phyloP scores from a whole-genome alignment of 768 basidiomycete species.

The Psilocybe sp. region DNA sequence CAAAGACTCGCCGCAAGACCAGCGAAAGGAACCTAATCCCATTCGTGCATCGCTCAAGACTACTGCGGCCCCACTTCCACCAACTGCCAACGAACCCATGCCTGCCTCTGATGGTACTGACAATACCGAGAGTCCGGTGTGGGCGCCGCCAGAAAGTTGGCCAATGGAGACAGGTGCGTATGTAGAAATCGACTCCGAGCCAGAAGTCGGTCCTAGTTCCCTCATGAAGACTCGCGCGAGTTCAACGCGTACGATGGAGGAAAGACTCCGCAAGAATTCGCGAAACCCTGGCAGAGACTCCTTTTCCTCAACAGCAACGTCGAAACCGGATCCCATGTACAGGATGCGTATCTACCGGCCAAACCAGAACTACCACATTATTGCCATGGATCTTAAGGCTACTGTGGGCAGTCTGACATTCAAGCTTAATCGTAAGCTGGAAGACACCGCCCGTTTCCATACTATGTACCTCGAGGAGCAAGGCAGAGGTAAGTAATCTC shows the following conservation, averaged over 20 bases:
- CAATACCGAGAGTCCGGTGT: slow-evolving; percentile 40
- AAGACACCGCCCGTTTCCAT: slow-evolving; percentile 56
- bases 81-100: no score
- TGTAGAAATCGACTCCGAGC: no score
- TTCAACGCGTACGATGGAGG: no score
- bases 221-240: no score
- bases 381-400: slow-evolving; percentile 57
- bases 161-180: no score
- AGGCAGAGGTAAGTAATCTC: slow-evolving; percentile 56
- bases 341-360: slow-evolving; percentile 76
- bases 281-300: not conserved
- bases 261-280: not conserved
- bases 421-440: slow-evolving; percentile 57
- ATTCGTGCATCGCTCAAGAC: slow-evolving; percentile 27
- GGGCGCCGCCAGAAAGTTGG: slow-evolving; percentile 59
- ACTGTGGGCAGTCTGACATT: slow-evolving; percentile 69
- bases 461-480: slow-evolving; percentile 73
- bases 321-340: slow-evolving; percentile 25
- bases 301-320: not conserved
- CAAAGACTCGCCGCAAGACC: slow-evolving; percentile 24
- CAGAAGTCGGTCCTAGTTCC: no score
- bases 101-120: slow-evolving; percentile 52
- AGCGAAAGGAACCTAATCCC: slow-evolving; percentile 21
- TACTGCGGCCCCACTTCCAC: no score
- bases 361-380: slow-evolving; percentile 70